Conservation (phyloP, 306 rosid species). For the Prunus armeniaca region DNA sequence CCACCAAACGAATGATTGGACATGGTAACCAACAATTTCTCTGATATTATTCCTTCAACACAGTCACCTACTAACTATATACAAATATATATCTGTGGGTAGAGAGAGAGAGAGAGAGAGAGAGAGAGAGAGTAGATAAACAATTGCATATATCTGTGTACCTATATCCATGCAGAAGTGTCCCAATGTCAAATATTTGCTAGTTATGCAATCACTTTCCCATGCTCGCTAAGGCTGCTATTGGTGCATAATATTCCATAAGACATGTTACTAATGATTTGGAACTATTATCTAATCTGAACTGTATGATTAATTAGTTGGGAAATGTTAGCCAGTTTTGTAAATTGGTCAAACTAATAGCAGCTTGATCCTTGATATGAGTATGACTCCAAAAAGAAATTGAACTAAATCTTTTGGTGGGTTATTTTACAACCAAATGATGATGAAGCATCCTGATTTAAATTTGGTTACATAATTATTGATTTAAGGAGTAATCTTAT, state of each 20-base stretch:
- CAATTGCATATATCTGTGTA: background rate
- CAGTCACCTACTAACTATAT: slow-evolving; percentile 20
- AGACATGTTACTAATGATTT: slow-evolving; percentile 14
- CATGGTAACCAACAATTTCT: slow-evolving; percentile 43
- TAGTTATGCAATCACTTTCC: slow-evolving; percentile 44
- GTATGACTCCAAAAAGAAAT: background rate
- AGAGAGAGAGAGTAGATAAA: background rate
- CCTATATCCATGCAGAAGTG: slow-evolving; percentile 23
- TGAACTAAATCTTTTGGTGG: background rate
- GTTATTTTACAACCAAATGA: background rate
- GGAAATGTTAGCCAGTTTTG: slow-evolving; percentile 8
- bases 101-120: too few relatives aligned
- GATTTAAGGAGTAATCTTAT: background rate
- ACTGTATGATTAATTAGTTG: background rate
- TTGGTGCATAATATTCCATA: slow-evolving; percentile 36
- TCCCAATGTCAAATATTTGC: slow-evolving; percentile 39
- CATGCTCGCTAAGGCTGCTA: slow-evolving; percentile 18
- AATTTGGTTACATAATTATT: background rate
- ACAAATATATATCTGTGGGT: background rate
- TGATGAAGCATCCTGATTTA: background rate
- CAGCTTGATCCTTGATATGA: slow-evolving; percentile 7
- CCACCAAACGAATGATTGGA: slow-evolving; percentile 68
- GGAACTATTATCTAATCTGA: background rate
- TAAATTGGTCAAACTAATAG: background rate
- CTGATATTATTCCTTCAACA: slow-evolving; percentile 37